Percentiles rank a stretch among this genome's conserved stretches.
These are phyloP conservation scores for Phytopythium kandeliae DNA, from an alignment of 352 stramenopile genomes.

Conservation along the genomic window DNA sequence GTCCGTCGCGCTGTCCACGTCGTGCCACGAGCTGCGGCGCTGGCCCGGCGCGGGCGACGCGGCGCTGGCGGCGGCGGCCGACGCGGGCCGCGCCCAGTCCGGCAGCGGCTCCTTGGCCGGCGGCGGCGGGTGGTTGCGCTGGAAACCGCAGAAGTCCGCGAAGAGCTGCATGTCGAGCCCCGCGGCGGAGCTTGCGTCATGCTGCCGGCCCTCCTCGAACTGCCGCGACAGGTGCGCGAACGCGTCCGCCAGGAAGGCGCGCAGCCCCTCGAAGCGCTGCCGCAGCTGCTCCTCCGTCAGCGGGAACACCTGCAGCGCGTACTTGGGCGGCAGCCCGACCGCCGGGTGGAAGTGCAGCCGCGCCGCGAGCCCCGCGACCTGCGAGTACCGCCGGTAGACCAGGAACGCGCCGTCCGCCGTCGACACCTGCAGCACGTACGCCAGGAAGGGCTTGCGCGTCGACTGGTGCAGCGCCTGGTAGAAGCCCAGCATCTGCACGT, in stretches of 20 bases:
- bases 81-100: conserved; percentile 47
- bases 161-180: conserved; percentile 83
- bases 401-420: conserved; percentile 43
- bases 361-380: conserved; percentile 51
- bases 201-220: conserved; percentile 49
- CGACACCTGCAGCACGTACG: conserved; percentile 71
- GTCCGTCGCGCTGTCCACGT: conserved; percentile 52
- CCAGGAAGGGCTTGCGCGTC: conserved; percentile 47
- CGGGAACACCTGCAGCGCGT: conserved; percentile 73
- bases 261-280: conserved; percentile 64
- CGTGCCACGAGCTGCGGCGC: conserved; percentile 30
- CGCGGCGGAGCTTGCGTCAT: conserved; percentile 47
- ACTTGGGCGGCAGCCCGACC: conserved; percentile 73
- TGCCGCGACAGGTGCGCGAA: conserved; percentile 35
- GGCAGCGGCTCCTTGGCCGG: conserved; percentile 39
- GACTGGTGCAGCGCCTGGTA: conserved; percentile 59
- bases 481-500: conserved; percentile 78
- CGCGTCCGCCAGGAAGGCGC: conserved; percentile 46
- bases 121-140: conserved; percentile 57
- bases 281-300: conserved; percentile 52
- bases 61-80: too few species aligned
- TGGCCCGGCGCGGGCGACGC: conserved; percentile 11
- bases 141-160: conserved; percentile 63
- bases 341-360: conserved; percentile 66
- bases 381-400: conserved; percentile 76